Evolutionary conservation across 1,284 basidiomycete species (phyloP).

Genomic region (Anthracocystis panici-leucophaei): DNA sequence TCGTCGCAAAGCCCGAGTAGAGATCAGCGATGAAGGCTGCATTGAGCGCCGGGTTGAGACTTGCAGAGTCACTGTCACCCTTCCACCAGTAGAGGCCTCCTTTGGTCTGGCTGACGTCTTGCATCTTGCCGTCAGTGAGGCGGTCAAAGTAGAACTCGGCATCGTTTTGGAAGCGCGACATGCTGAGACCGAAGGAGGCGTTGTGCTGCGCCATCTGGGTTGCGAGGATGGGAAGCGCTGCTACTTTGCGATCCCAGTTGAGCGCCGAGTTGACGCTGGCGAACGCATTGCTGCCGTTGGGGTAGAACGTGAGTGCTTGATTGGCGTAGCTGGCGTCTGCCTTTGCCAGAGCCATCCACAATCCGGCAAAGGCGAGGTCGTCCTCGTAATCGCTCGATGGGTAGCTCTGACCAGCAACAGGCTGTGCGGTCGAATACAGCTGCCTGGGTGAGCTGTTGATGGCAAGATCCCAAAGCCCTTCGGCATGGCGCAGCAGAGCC

Average conservation of each 20-base stretch:
- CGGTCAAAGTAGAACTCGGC: constrained; percentile 83
- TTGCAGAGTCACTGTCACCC: constrained; percentile 82
- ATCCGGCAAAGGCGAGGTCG: constrained; percentile 76
- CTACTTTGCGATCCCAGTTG: constrained; percentile 89
- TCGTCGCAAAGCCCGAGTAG: constrained; percentile 77
- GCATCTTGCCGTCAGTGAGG: constrained; percentile 75
- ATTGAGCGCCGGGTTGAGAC: constrained; percentile 87
- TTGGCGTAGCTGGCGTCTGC: constrained; percentile 76
- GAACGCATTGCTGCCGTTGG: constrained; percentile 73
- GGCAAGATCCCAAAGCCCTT: constrained; percentile 80
- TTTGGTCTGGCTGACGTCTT: constrained; percentile 69
- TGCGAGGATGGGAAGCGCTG: constrained; percentile 81
- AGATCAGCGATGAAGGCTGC: constrained; percentile 82
- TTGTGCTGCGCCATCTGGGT: constrained; percentile 70
- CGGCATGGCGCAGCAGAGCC: constrained; percentile 79
- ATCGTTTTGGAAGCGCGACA: constrained; percentile 78
- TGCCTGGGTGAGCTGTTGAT: constrained; percentile 71
- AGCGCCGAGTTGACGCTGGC: constrained; percentile 76
- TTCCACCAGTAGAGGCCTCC: constrained; percentile 83
- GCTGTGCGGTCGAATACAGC: constrained; percentile 76
- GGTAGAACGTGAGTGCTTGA: constrained; percentile 78
- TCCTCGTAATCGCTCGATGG: constrained; percentile 76
- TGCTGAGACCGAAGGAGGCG: constrained; percentile 76
- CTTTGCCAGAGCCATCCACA: constrained; percentile 81
- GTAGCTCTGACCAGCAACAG: constrained; percentile 78